phyloP scores from a whole-genome alignment of 225 moss, liverwort and hornwort genomes.

The Sphagnum tenellum region DNA sequence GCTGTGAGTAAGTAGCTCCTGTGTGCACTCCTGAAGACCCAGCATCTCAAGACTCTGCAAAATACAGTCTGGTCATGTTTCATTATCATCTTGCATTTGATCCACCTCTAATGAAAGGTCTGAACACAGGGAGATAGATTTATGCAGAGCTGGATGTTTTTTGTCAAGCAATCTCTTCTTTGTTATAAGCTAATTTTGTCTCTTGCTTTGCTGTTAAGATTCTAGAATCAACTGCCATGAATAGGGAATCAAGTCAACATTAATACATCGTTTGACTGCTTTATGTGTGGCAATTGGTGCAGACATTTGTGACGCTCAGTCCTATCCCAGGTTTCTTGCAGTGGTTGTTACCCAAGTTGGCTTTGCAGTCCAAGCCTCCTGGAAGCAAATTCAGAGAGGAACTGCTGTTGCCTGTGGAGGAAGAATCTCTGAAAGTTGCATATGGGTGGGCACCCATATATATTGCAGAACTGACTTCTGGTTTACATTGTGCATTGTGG shows the following conservation, averaged over 20 bases:
- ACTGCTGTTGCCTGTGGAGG: slow-evolving; percentile 57
- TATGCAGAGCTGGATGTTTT: neutral
- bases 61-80: no score
- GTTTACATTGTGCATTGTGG: no score
- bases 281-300: slow-evolving; percentile 15
- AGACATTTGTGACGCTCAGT: slow-evolving; percentile 87
- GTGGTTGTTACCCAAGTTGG: slow-evolving; percentile 77
- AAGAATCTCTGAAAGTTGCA: slow-evolving; percentile 23
- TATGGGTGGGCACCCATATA: slow-evolving; percentile 23
- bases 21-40: no score
- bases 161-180: neutral
- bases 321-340: slow-evolving; percentile 80
- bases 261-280: neutral
- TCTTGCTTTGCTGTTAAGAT: neutral
- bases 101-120: neutral
- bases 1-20: no score
- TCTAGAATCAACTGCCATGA: neutral
- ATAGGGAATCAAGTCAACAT: neutral
- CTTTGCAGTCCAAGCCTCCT: slow-evolving; percentile 50
- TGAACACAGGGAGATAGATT: neutral
- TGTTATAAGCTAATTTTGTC: neutral
- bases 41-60: no score
- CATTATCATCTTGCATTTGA: no score
- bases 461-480: no score
- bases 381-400: slow-evolving; percentile 54